phyloP scores from a whole-genome alignment of 2,329 filamentous ascomycete species.

The Graphilbum sp. region DNA sequence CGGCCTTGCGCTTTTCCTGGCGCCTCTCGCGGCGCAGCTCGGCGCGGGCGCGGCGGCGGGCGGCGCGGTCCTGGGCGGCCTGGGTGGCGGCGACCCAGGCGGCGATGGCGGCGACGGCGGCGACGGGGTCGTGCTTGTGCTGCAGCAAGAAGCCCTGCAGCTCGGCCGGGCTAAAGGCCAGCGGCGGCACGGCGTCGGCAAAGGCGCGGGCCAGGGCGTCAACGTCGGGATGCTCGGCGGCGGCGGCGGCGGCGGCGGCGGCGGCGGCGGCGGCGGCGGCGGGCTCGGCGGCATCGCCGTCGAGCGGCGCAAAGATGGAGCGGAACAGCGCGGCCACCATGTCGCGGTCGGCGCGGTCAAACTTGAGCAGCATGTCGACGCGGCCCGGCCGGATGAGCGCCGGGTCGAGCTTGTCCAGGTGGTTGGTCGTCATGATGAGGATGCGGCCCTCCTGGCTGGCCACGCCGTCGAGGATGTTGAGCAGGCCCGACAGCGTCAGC shows the following conservation, averaged over 20 bases:
- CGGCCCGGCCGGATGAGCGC: conserved; percentile 46
- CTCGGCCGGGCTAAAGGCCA: conserved; percentile 43
- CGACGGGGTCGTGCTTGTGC: conserved; percentile 34
- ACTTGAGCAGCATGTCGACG: conserved; percentile 42
- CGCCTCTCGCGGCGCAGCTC: no score
- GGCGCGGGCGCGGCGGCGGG: no score
- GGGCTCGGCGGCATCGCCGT: conserved; percentile 25
- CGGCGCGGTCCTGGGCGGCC: conserved; percentile 27
- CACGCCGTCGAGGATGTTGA: conserved; percentile 68
- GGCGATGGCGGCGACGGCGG: conserved; percentile 27
- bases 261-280: no score
- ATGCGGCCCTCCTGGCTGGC: conserved; percentile 47
- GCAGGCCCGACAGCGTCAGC: conserved; percentile 57
- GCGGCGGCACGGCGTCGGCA: conserved; percentile 30
- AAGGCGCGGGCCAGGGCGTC: conserved; percentile 30
- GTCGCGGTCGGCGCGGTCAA: conserved; percentile 33
- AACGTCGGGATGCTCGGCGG: conserved; percentile 15
- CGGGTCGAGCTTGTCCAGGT: conserved; percentile 42
- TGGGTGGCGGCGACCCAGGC: conserved; percentile 33
- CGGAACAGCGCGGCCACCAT: conserved; percentile 40
- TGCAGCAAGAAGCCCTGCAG: conserved; percentile 41
- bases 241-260: conserved; percentile 20
- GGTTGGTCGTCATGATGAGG: conserved; percentile 51
- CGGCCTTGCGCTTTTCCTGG: conserved; percentile 10
- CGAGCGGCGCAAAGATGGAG: conserved; percentile 38